Conservation (phyloP, 2,329 filamentous ascomycete species). For the Epichloe baconii region DNA sequence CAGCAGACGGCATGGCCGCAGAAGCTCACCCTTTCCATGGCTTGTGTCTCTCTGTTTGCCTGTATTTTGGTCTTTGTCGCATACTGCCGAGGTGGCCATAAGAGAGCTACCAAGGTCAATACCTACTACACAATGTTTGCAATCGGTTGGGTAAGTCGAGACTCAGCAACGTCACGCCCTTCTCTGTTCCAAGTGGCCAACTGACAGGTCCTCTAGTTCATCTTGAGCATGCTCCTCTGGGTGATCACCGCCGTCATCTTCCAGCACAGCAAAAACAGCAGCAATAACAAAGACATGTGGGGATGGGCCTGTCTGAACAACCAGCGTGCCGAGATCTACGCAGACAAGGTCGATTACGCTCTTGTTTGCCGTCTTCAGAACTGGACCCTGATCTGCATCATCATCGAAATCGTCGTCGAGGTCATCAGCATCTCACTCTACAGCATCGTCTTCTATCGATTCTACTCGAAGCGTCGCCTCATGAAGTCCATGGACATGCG, state of each 20-base stretch:
- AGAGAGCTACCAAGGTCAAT: conserved; percentile 78
- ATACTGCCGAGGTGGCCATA: conserved; percentile 82
- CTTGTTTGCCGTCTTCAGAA: conserved; percentile 87
- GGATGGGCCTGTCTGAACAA: conserved; percentile 96
- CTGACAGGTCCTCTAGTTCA: conserved; percentile 40
- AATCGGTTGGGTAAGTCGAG: conserved; percentile 51
- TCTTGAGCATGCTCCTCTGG: conserved; percentile 89
- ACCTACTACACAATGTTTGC: conserved; percentile 95
- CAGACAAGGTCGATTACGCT: conserved; percentile 71
- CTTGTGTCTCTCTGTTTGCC: conserved; percentile 67
- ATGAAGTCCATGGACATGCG: conserved; percentile 94
- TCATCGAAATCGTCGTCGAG: conserved; percentile 93
- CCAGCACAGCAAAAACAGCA: conserved; percentile 60
- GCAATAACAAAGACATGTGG: conserved; percentile 80
- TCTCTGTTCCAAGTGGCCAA: no score
- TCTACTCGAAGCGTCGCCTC: conserved; percentile 91
- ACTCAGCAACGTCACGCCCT: no score
- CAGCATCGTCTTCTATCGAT: conserved; percentile 89
- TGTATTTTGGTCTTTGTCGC: conserved; percentile 70
- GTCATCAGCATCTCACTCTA: conserved; percentile 86
- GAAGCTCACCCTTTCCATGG: conserved; percentile 64
- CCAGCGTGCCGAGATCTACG: conserved; percentile 62
- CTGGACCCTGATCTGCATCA: conserved; percentile 90
- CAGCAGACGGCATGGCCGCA: conserved; percentile 66
- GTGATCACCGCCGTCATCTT: conserved; percentile 71